Conservation (phyloP, 768 basidiomycete genomes). For the Albatrellus ellisii region DNA sequence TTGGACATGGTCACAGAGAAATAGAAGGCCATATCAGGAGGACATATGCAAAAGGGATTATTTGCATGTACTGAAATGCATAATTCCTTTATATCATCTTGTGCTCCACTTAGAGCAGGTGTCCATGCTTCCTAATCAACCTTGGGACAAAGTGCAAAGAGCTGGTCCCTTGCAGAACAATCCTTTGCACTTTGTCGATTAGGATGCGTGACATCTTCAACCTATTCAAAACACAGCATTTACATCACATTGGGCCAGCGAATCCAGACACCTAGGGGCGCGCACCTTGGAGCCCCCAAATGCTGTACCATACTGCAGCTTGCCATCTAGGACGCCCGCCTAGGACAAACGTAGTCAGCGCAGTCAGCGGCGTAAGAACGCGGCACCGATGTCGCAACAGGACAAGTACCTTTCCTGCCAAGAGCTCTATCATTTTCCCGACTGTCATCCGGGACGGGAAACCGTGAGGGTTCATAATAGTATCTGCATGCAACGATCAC, state of each 20-base stretch:
- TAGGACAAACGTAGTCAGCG: slow-evolving; percentile 21
- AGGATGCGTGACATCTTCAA: slow-evolving; percentile 97
- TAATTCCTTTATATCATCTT: too few species aligned
- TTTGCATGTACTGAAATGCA: too few species aligned
- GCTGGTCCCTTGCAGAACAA: too few species aligned
- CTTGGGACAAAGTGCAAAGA: too few species aligned
- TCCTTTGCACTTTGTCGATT: too few species aligned
- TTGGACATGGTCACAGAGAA: too few species aligned
- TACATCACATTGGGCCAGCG: not conserved
- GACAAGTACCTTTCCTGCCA: slow-evolving; percentile 74
- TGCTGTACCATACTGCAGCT: slow-evolving; percentile 87
- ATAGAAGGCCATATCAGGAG: too few species aligned
- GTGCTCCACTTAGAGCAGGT: too few species aligned
- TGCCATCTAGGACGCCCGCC: slow-evolving; percentile 87
- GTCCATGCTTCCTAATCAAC: too few species aligned
- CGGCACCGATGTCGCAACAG: not conserved
- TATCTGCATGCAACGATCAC: slow-evolving; percentile 40
- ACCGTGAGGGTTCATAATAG: slow-evolving; percentile 99
- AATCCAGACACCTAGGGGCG: too few species aligned
- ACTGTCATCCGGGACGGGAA: slow-evolving; percentile 99
- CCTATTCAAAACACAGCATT: slow-evolving; percentile 31
- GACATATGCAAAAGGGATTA: too few species aligned
- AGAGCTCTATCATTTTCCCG: slow-evolving; percentile 97
- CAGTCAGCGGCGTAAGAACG: not conserved
- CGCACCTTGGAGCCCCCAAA: slow-evolving; percentile 94